Evolutionary conservation across 2,329 filamentous ascomycete genomes (phyloP).

Genomic region (Talaromyces pinophilus): DNA sequence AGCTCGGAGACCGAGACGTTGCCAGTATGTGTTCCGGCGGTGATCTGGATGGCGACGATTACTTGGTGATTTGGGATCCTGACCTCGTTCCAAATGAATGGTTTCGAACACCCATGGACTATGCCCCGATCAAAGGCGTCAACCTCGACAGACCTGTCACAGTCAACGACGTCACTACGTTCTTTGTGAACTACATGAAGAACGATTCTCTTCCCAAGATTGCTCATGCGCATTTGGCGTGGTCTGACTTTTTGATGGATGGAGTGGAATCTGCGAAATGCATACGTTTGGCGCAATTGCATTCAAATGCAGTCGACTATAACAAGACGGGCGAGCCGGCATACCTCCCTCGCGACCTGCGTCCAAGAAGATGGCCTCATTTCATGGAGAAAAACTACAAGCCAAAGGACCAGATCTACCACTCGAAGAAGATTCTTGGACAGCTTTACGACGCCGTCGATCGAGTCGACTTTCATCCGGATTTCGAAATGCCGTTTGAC

Average conservation of each 20-base stretch:
- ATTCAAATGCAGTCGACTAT: conserved; percentile 92
- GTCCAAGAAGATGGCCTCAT: conserved; percentile 72
- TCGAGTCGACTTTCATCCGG: conserved; percentile 68
- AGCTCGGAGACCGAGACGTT: conserved; percentile 78
- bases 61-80: conserved; percentile 87
- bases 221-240: conserved; percentile 77
- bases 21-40: conserved; percentile 95
- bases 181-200: conserved; percentile 92
- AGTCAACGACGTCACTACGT: conserved; percentile 72
- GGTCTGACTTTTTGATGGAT: conserved; percentile 62
- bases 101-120: conserved; percentile 78
- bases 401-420: conserved; percentile 56
- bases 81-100: conserved; percentile 69
- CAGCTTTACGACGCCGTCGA: conserved; percentile 77
- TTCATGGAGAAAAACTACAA: conserved; percentile 74
- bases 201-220: conserved; percentile 80
- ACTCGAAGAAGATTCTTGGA: conserved; percentile 72
- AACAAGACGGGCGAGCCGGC: conserved; percentile 85
- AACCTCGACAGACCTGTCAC: conserved; percentile 64
- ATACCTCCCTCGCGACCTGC: conserved; percentile 61
- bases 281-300: conserved; percentile 72
- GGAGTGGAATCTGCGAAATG: conserved; percentile 72
- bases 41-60: conserved; percentile 94
- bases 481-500: conserved; percentile 75
- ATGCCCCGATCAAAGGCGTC: conserved; percentile 59